These are phyloP conservation scores for Aspergillus hiratsukae DNA, from an alignment of 2,329 filamentous ascomycete species.

Conservation along the genomic window DNA sequence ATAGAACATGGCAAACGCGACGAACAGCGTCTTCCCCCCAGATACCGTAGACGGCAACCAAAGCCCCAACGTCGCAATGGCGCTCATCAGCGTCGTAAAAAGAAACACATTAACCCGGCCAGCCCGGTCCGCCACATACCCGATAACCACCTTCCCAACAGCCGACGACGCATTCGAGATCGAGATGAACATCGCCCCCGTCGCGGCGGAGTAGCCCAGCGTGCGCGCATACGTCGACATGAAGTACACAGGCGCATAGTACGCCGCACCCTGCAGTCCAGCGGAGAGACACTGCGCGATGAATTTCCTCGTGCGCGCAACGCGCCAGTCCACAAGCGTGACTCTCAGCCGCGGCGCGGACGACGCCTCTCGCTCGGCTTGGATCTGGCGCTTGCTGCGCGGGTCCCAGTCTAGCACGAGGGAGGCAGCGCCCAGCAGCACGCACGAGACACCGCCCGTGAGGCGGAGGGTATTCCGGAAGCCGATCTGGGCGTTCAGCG, in stretches of 20 bases:
- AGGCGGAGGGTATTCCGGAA: conserved; percentile 38
- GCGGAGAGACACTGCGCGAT: conserved; percentile 34
- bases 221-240: conserved; percentile 39
- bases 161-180: conserved; percentile 41
- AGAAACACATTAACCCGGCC: conserved; percentile 40
- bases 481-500: conserved; percentile 30
- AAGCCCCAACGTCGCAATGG: conserved; percentile 24
- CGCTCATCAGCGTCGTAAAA: conserved; percentile 28
- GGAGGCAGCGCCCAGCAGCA: conserved; percentile 25
- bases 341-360: conserved; percentile 20
- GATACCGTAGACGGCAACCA: conserved; percentile 20
- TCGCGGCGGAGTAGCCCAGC: conserved; percentile 33
- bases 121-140: conserved; percentile 35
- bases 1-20: conserved; percentile 31
- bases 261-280: conserved; percentile 38
- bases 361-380: conserved; percentile 12
- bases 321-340: conserved; percentile 29
- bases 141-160: conserved; percentile 36
- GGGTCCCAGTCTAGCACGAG: conserved; percentile 29
- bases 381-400: conserved; percentile 19
- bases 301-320: conserved; percentile 28
- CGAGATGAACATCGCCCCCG: conserved; percentile 39
- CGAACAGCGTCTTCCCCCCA: conserved; percentile 17
- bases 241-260: conserved; percentile 39
- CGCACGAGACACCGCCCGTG: conserved; percentile 25